These are phyloP conservation scores for Calvatia gigantea DNA, from an alignment of 768 basidiomycete genomes.

Conservation along the genomic window DNA sequence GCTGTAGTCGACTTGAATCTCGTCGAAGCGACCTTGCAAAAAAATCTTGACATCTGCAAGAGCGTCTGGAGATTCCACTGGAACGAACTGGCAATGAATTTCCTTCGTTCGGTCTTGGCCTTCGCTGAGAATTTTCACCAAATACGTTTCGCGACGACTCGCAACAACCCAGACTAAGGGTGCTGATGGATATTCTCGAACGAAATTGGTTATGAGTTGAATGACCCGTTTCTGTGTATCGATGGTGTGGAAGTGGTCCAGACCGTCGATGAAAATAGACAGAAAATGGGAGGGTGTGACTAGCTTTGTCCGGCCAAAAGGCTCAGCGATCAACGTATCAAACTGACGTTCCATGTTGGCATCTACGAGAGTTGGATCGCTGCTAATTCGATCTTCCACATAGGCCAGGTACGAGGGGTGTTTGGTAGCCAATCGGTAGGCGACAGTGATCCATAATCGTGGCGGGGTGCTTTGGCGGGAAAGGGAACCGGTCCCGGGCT, in stretches of 20 bases:
- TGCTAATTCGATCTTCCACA: neutral
- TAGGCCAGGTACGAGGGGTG: neutral
- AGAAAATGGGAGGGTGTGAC: neutral
- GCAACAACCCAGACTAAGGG: neutral
- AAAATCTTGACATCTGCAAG: neutral
- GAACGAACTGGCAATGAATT: too few relatives aligned
- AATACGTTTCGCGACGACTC: neutral
- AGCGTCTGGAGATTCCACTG: neutral
- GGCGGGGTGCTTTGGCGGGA: neutral
- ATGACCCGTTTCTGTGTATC: neutral
- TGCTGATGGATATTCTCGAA: neutral
- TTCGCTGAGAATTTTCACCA: neutral
- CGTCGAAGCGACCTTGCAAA: neutral
- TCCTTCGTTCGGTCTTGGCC: too few relatives aligned
- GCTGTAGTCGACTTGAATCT: neutral
- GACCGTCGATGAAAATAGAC: neutral
- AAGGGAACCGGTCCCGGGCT: too few relatives aligned
- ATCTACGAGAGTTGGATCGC: neutral
- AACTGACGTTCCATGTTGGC: neutral
- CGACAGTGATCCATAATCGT: neutral
- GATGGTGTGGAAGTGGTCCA: neutral
- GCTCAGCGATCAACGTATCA: neutral
- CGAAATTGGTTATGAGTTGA: neutral
- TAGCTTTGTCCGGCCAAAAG: neutral
- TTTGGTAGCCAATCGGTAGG: neutral